Evolutionary conservation across 1,284 basidiomycete genomes (phyloP).

Genomic region (Psilocybe mexicana): DNA sequence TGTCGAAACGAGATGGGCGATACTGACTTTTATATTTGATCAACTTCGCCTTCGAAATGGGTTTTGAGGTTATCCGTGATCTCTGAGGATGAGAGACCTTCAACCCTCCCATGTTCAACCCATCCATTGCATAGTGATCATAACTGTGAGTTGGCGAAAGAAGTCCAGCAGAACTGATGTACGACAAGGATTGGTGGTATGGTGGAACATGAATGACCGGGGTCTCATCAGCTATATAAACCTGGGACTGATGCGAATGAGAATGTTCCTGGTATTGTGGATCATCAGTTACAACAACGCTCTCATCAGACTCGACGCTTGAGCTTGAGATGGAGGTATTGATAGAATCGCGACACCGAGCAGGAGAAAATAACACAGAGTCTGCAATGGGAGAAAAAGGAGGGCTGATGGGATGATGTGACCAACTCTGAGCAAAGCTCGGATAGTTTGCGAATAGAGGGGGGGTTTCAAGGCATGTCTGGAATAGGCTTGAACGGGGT

Average conservation of each 20-base stretch:
- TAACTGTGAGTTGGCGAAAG: conserved; percentile 11
- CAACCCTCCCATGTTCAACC: conserved; percentile 10
- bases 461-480: conserved; percentile 19
- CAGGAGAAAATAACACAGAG: conserved; percentile 14
- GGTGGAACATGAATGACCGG: conserved; percentile 36
- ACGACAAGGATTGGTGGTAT: conserved; percentile 27
- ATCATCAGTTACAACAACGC: conserved; percentile 35
- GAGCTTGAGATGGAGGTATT: conserved; percentile 32
- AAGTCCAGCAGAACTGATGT: conserved; percentile 11
- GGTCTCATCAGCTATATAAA: conserved; percentile 34
- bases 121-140: conserved; percentile 14
- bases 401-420: conserved; percentile 17
- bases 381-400: conserved; percentile 14
- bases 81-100: neutral
- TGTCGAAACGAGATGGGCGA: neutral
- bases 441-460: conserved; percentile 20
- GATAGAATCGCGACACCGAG: conserved; percentile 26
- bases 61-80: conserved; percentile 24
- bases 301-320: conserved; percentile 35
- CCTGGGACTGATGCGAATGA: conserved; percentile 39
- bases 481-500: conserved; percentile 3
- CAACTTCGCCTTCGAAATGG: conserved; percentile 33
- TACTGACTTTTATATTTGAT: conserved; percentile 44
- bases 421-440: conserved; percentile 22
- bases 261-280: conserved; percentile 39